phyloP scores from a whole-genome alignment of 2,329 filamentous ascomycete genomes.

The Cercospora sp. region DNA sequence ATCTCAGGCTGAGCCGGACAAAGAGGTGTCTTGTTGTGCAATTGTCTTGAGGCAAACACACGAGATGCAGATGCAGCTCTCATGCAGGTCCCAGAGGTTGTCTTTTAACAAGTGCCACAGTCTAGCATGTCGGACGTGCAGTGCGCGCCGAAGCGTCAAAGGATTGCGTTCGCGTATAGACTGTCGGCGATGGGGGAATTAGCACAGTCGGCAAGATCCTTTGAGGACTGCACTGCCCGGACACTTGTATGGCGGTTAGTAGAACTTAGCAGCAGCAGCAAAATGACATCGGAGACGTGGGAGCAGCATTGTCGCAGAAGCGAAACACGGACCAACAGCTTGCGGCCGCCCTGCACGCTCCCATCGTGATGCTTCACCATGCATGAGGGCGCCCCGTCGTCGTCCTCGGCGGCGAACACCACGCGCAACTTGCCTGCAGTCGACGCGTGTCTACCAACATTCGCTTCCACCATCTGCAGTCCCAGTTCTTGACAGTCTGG shows the following conservation, averaged over 20 bases:
- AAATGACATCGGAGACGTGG: neutral
- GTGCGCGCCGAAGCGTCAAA: neutral
- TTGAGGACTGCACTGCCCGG: neutral
- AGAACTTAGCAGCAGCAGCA: neutral
- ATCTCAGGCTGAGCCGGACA: neutral
- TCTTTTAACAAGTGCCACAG: neutral
- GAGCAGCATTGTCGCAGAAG: conserved; percentile 1
- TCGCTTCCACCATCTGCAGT: neutral
- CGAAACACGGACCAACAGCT: conserved; percentile 9
- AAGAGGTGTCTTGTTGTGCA: neutral
- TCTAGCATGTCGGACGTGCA: neutral
- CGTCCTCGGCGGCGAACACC: neutral
- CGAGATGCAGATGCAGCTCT: neutral
- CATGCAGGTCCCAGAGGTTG: conserved; percentile 13
- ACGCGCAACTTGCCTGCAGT: neutral
- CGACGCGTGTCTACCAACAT: neutral
- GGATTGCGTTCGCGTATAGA: neutral
- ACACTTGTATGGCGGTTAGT: neutral
- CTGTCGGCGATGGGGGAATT: neutral
- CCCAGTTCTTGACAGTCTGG: neutral
- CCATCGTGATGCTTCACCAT: conserved; percentile 2
- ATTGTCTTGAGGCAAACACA: conserved; percentile 9
- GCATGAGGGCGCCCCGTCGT: conserved; percentile 6
- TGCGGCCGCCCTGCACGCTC: neutral
- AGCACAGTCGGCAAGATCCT: neutral